phyloP scores from a whole-genome alignment of 331 rosid genomes.

The Erythrophleum ivorense region DNA sequence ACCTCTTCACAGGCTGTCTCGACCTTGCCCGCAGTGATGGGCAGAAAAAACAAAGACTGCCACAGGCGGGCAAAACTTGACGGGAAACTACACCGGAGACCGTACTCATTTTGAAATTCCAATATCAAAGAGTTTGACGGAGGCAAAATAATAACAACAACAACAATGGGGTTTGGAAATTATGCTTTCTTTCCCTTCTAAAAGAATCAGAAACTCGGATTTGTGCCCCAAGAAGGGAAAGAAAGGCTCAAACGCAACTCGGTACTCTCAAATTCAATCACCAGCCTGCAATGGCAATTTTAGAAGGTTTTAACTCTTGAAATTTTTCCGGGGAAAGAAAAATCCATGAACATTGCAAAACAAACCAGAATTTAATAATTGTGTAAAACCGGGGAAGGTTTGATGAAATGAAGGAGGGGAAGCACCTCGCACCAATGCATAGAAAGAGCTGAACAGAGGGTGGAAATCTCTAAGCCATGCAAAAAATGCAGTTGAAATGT shows the following conservation, averaged over 20 bases:
- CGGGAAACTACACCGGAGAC: conserved; percentile 87
- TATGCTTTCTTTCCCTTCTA: conserved; percentile 73
- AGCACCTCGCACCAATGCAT: conserved; percentile 51
- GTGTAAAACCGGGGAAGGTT: not conserved
- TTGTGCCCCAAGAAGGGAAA: conserved; percentile 63
- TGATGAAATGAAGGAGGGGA: conserved; percentile 11
- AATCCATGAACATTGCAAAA: conserved; percentile 22
- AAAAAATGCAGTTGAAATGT: conserved; percentile 46
- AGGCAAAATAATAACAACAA: not conserved
- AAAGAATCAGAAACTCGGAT: conserved; percentile 41
- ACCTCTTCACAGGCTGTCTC: conserved; percentile 98
- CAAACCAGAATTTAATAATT: conserved; percentile 31
- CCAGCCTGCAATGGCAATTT: conserved; percentile 52
- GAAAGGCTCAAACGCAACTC: conserved; percentile 52
- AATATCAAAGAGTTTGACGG: conserved; percentile 13
- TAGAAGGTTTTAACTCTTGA: conserved; percentile 2
- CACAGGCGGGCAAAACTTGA: conserved; percentile 91
- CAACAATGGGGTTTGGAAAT: conserved; percentile 28
- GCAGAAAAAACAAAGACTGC: conserved; percentile 85
- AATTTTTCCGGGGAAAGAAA: not conserved
- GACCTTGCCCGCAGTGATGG: conserved; percentile 91
- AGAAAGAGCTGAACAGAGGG: conserved; percentile 48
- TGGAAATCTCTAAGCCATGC: conserved; percentile 49
- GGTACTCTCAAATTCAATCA: conserved; percentile 44
- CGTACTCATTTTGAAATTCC: conserved; percentile 52